Conservation (phyloP, 768 basidiomycete genomes). For the Leccinum aurantiacum region DNA sequence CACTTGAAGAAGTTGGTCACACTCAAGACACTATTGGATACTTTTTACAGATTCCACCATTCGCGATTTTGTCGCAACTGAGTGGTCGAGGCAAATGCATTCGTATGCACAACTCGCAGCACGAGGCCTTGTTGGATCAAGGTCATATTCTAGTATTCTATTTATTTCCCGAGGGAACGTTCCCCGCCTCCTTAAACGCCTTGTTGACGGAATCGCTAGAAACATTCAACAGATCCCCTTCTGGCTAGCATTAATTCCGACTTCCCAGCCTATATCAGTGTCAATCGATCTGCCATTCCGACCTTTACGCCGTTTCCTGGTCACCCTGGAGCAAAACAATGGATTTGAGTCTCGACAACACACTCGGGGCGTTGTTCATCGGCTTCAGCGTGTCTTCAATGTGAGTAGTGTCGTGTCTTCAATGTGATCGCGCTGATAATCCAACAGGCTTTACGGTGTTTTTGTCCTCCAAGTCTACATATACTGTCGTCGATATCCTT, state of each 20-base stretch:
- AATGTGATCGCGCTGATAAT: slow-evolving; percentile 25
- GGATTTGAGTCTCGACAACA: slow-evolving; percentile 39
- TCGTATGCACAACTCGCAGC: background rate
- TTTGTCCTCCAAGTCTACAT: slow-evolving; percentile 52
- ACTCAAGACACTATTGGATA: background rate
- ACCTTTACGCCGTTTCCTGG: background rate
- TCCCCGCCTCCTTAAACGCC: background rate
- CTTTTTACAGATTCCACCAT: background rate
- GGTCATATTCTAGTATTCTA: background rate
- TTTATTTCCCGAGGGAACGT: background rate
- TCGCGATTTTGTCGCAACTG: background rate
- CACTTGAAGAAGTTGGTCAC: background rate
- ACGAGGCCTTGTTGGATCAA: background rate
- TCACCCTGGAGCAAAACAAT: slow-evolving; percentile 15
- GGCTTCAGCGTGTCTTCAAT: slow-evolving; percentile 53
- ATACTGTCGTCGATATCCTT: slow-evolving; percentile 56
- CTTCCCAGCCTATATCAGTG: slow-evolving; percentile 11
- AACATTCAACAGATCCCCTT: slow-evolving; percentile 5
- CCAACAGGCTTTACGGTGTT: slow-evolving; percentile 47
- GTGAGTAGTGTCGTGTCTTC: slow-evolving; percentile 19
- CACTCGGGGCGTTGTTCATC: slow-evolving; percentile 60
- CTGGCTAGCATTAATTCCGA: slow-evolving; percentile 9
- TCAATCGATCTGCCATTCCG: background rate
- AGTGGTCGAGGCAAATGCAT: background rate
- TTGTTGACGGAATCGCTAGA: slow-evolving; percentile 1